Conservation (phyloP, 1,139 yeast genomes). For the Taphrina wiesneri region DNA sequence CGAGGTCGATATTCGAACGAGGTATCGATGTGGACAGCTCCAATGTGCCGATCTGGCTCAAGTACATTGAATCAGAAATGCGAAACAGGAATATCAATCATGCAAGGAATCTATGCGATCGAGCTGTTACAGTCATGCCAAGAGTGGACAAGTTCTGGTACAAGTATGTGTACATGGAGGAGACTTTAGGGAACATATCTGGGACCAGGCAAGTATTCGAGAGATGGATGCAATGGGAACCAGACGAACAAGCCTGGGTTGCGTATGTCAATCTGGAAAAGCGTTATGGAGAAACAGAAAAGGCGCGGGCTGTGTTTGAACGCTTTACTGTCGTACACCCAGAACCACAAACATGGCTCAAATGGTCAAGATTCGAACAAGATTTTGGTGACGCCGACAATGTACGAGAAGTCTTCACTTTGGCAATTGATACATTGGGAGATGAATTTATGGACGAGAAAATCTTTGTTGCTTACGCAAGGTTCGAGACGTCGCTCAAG, state of each 20-base stretch:
- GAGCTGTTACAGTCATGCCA: conserved; percentile 76
- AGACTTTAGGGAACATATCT: conserved; percentile 63
- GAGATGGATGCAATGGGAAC: conserved; percentile 77
- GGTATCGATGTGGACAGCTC: conserved; percentile 76
- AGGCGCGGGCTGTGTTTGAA: conserved; percentile 60
- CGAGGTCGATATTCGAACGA: conserved; percentile 84
- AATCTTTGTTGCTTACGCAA: conserved; percentile 60
- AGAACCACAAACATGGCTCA: conserved; percentile 61
- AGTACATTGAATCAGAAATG: conserved; percentile 77
- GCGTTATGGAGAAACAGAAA: conserved; percentile 60
- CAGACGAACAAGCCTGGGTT: conserved; percentile 64
- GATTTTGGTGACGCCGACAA: conserved; percentile 54
- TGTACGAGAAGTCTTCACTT: conserved; percentile 64
- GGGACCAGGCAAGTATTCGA: conserved; percentile 70
- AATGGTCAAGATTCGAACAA: conserved; percentile 63
- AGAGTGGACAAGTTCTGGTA: conserved; percentile 85
- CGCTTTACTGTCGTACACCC: conserved; percentile 61
- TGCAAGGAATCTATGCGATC: conserved; percentile 78
- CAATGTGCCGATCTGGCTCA: conserved; percentile 80
- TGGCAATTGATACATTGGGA: conserved; percentile 60
- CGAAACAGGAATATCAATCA: conserved; percentile 74
- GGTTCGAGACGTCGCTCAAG: conserved; percentile 66
- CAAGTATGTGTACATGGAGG: conserved; percentile 73
- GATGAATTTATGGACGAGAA: conserved; percentile 48
- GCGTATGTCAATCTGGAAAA: conserved; percentile 72